Conservation (phyloP, 2,329 filamentous ascomycete genomes). For the Nannizziopsis barbatae region DNA sequence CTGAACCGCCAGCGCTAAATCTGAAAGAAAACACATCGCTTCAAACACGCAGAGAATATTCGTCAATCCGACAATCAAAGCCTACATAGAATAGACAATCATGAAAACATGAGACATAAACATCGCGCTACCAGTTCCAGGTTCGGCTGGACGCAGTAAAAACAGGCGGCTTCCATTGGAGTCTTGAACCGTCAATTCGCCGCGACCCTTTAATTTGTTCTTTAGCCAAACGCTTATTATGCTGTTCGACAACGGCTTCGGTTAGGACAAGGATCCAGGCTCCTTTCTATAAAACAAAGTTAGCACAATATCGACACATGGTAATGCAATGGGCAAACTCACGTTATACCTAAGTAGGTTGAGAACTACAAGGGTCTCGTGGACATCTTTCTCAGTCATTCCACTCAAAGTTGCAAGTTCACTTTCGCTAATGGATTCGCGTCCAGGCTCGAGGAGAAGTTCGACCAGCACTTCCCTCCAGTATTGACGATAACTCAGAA, state of each 20-base stretch:
- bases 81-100: no score
- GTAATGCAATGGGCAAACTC: slow-evolving; percentile 20
- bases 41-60: neutral
- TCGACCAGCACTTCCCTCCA: slow-evolving; percentile 95
- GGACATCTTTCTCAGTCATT: slow-evolving; percentile 96
- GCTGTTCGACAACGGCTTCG: slow-evolving; percentile 60
- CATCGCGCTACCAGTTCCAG: slow-evolving; percentile 67
- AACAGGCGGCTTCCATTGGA: slow-evolving; percentile 93
- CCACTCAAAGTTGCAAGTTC: slow-evolving; percentile 65
- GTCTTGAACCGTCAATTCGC: slow-evolving; percentile 61
- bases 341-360: slow-evolving; percentile 88
- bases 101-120: neutral
- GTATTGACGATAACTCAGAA: slow-evolving; percentile 90
- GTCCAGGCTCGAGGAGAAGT: slow-evolving; percentile 61
- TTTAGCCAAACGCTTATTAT: slow-evolving; percentile 64
- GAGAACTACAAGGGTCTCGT: slow-evolving; percentile 84
- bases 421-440: slow-evolving; percentile 63
- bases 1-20: no score
- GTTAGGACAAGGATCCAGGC: slow-evolving; percentile 94
- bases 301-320: neutral
- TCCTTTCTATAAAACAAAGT: slow-evolving; percentile 50
- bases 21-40: no score
- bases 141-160: slow-evolving; percentile 83
- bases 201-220: slow-evolving; percentile 64
- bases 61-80: neutral